Evolutionary conservation across 2,329 filamentous ascomycete genomes (phyloP).

Genomic region (Ophiostoma pallidulum): DNA sequence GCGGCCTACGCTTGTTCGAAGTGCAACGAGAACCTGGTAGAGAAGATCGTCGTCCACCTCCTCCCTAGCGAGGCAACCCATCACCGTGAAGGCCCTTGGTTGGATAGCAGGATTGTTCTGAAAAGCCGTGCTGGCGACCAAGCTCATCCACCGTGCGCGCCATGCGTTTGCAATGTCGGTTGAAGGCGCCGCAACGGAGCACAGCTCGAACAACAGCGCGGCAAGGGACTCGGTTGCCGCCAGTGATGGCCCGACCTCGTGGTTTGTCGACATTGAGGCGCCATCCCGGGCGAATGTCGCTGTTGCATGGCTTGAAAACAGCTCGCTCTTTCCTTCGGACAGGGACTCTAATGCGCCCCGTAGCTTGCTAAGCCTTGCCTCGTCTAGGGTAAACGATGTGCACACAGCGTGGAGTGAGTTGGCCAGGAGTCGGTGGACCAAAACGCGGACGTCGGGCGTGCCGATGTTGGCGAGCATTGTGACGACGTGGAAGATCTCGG

Average conservation of each 20-base stretch:
- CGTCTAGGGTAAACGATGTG: slow-evolving; percentile 55
- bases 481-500: slow-evolving; percentile 61
- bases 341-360: slow-evolving; percentile 47
- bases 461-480: slow-evolving; percentile 63
- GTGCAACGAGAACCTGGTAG: slow-evolving; percentile 60
- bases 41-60: slow-evolving; percentile 63
- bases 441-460: slow-evolving; percentile 42
- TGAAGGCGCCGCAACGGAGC: slow-evolving; percentile 52
- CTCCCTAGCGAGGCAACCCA: slow-evolving; percentile 62
- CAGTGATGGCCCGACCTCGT: slow-evolving; percentile 43
- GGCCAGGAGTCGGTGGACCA: slow-evolving; percentile 54
- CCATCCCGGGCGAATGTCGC: slow-evolving; percentile 39
- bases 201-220: slow-evolving; percentile 53
- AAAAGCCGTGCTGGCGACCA: slow-evolving; percentile 63
- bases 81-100: slow-evolving; percentile 58
- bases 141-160: slow-evolving; percentile 64
- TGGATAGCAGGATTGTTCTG: slow-evolving; percentile 65
- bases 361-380: slow-evolving; percentile 46
- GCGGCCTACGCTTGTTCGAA: slow-evolving; percentile 54
- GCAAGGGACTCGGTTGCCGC: slow-evolving; percentile 53
- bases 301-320: slow-evolving; percentile 40
- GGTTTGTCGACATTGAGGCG: slow-evolving; percentile 43
- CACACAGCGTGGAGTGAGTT: slow-evolving; percentile 61
- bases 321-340: slow-evolving; percentile 49
- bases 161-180: slow-evolving; percentile 58